A percentile compares a stretch with the other conserved stretches of the same genome.
Evolutionary conservation across 768 basidiomycete species (phyloP).

Genomic region (Psilocybe tampanensis): DNA sequence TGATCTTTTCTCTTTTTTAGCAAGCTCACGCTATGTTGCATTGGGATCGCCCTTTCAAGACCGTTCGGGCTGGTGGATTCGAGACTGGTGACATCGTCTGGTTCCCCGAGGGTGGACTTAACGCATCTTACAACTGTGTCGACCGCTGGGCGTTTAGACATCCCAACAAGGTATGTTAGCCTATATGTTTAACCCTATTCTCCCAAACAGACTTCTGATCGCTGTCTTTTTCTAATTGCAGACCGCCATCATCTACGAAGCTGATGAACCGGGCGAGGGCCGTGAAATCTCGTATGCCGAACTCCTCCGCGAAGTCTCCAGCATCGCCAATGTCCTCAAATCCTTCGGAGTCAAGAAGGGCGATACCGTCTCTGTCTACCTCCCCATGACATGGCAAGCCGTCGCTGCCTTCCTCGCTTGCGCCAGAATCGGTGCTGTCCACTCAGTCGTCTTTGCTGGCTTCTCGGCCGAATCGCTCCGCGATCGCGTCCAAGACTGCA

Average conservation of each 20-base stretch:
- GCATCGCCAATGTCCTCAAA: conserved; percentile 90
- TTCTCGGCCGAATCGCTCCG: conserved; percentile 95
- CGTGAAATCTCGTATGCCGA: conserved; percentile 77
- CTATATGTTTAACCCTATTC: not conserved
- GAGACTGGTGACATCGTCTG: conserved; percentile 86
- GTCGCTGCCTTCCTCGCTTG: conserved; percentile 97
- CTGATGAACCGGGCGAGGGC: conserved; percentile 88
- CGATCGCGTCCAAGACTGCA: conserved; percentile 90
- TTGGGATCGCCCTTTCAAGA: conserved; percentile 91
- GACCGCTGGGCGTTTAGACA: conserved; percentile 94
- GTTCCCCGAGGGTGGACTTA: conserved; percentile 95
- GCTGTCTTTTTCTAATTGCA: conserved; percentile 26
- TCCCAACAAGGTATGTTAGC: conserved; percentile 68
- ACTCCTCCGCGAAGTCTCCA: conserved; percentile 88
- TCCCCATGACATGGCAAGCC: conserved; percentile 95
- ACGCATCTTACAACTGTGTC: conserved; percentile 96
- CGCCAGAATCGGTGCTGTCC: conserved; percentile 94
- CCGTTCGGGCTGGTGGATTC: conserved; percentile 83
- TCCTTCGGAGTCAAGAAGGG: conserved; percentile 91
- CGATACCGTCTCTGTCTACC: conserved; percentile 90
- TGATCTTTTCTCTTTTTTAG: conserved; percentile 32
- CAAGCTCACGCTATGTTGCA: conserved; percentile 74
- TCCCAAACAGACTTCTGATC: not conserved
- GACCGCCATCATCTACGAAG: conserved; percentile 98
- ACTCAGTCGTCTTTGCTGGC: conserved; percentile 97